Evolutionary conservation across 2,329 filamentous ascomycete species (phyloP).

Genomic region (Chaetomium sp.): DNA sequence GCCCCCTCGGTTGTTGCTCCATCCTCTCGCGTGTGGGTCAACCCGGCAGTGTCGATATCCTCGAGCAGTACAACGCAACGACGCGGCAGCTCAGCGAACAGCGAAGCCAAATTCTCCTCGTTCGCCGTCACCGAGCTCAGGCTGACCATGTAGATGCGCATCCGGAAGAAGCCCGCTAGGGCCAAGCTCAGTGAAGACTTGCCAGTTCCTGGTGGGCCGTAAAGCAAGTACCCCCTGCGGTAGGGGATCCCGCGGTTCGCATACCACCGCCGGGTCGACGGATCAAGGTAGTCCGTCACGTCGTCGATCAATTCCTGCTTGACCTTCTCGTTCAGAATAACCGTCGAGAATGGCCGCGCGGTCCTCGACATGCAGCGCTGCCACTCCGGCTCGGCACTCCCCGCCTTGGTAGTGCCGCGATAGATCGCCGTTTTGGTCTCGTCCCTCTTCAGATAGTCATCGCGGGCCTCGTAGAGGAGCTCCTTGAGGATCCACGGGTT

Average conservation of each 20-base stretch:
- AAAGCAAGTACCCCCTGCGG: conserved; percentile 72
- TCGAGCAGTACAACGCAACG: conserved; percentile 69
- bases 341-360: conserved; percentile 56
- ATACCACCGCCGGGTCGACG: conserved; percentile 68
- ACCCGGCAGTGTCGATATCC: conserved; percentile 67
- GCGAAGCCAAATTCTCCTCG: conserved; percentile 56
- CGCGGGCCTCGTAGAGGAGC: conserved; percentile 52
- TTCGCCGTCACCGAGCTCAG: conserved; percentile 56
- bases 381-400: conserved; percentile 45
- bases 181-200: conserved; percentile 69
- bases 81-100: conserved; percentile 62
- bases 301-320: conserved; percentile 56
- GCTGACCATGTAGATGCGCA: conserved; percentile 67
- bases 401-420: conserved; percentile 44
- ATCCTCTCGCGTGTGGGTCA: conserved; percentile 52
- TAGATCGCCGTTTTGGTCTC: conserved; percentile 60
- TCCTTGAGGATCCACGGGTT: conserved; percentile 56
- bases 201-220: conserved; percentile 74
- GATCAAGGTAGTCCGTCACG: conserved; percentile 56
- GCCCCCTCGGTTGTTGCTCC: conserved; percentile 9
- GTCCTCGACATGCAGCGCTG: conserved; percentile 56
- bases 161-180: conserved; percentile 61
- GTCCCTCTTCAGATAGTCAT: conserved; percentile 50
- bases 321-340: conserved; percentile 55
- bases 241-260: conserved; percentile 79